Base-by-base conservation (phyloP, 768 basidiomycete species). In the Phylloporus sp. region DNA sequence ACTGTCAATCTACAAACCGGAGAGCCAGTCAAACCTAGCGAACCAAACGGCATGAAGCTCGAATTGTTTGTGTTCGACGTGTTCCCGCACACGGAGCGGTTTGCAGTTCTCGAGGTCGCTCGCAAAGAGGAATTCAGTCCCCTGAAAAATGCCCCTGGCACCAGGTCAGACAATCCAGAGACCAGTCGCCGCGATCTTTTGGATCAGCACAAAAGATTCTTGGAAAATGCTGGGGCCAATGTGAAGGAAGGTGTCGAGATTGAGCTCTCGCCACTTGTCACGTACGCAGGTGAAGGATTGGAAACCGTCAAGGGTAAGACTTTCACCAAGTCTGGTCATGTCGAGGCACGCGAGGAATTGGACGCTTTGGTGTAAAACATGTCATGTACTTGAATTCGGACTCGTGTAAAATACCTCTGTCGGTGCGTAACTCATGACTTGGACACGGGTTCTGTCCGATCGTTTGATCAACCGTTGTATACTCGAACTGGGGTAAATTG, bases 61-160 rank as follows among this genome's bases (percentile, higher is more conserved):
- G 97, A 99, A 71, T 76, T 95, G 75, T 99, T 99, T 72, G 89
- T 99, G 28, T 99, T 99, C 64, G 97, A 99, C 71, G 97, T 99
- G 40, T 97, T 99, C 77, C 95, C 95, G 1, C 91, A 82, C 72
- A 92, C 93, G 24, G 69, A 84, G 63, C 75, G 71, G 45, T 92
- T 95, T 58, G 82, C 88, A 26, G 91, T 97, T 35, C 72, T 98
- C 65, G 94, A 97, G 69, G 92, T 97, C 39, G 80, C 81, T 45
- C 76, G 97, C 50, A 76, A 78, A 53, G 91, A 95, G 53, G 95
- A 98, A 72, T 99, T 99, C 62, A 94, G 91, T 56, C 95, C 95
- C 31, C 71, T 99, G 68, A 99, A 99, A 77, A 99, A 99, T 63
- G 95, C 94, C 8, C 93, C 94, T 1, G 94, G 94, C 1, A 88